These are phyloP conservation scores for Yamadazyma atmosphaerica DNA, from an alignment of 1,139 yeast species.

Conservation along the genomic window DNA sequence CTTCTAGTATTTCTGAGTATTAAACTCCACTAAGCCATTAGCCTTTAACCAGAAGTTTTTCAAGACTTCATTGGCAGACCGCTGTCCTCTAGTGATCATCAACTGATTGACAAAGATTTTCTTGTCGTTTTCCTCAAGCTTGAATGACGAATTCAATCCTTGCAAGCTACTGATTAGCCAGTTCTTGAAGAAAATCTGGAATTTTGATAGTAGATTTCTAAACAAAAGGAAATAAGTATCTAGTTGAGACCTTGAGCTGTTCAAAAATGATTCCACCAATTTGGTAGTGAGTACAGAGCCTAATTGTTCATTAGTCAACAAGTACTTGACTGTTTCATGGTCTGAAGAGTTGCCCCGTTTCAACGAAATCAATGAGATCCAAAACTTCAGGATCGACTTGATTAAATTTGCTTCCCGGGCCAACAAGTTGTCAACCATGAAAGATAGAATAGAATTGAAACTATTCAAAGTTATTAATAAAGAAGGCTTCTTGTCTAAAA, in stretches of 20 bases:
- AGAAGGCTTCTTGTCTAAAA: constrained; percentile 52
- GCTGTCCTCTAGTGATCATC: constrained; percentile 62
- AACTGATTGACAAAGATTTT: constrained; percentile 53
- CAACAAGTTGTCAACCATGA: constrained; percentile 46
- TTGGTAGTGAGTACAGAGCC: constrained; percentile 37
- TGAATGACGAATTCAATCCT: constrained; percentile 20
- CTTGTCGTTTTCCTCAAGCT: constrained; percentile 22
- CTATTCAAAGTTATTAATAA: constrained; percentile 38
- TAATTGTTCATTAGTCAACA: constrained; percentile 35
- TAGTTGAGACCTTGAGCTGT: constrained; percentile 60
- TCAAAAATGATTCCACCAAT: constrained; percentile 37
- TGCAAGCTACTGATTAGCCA: constrained; percentile 44
- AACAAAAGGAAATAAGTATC: constrained; percentile 58
- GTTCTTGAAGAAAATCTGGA: constrained; percentile 44
- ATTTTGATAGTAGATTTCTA: constrained; percentile 52
- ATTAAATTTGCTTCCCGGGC: constrained; percentile 67
- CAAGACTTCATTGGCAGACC: constrained; percentile 56
- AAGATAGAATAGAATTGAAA: constrained; percentile 37
- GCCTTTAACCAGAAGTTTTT: constrained; percentile 64
- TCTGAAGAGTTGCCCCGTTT: constrained; percentile 55
- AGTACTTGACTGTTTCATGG: constrained; percentile 31
- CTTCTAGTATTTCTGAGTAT: constrained; percentile 9
- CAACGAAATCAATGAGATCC: constrained; percentile 58
- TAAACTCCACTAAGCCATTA: constrained; percentile 51
- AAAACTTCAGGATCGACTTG: constrained; percentile 61